phyloP scores from a whole-genome alignment of 2,329 filamentous ascomycete genomes.

The Thielaviopsis populi region DNA sequence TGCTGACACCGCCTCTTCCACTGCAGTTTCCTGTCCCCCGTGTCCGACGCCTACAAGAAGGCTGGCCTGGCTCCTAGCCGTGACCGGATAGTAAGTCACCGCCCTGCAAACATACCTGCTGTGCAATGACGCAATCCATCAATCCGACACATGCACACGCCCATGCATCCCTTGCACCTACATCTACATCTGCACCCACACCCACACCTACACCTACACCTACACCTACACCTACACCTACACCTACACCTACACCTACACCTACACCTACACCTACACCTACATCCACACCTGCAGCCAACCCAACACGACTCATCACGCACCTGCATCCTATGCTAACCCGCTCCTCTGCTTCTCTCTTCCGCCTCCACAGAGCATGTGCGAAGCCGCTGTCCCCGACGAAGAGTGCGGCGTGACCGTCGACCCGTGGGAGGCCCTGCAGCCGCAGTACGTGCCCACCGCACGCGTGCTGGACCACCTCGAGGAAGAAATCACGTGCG shows the following conservation, averaged over 20 bases:
- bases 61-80: constrained; percentile 26
- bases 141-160: not conserved
- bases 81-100: constrained; percentile 23
- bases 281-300: not conserved
- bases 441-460: constrained; percentile 74
- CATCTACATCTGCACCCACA: not conserved
- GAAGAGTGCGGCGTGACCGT: constrained; percentile 67
- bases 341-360: not conserved
- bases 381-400: constrained; percentile 60
- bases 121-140: constrained; percentile 9
- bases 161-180: constrained; percentile 1
- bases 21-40: constrained; percentile 26
- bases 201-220: not conserved
- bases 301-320: not conserved
- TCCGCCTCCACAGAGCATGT: constrained; percentile 45
- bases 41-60: constrained; percentile 26
- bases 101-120: not conserved
- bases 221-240: no score
- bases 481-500: constrained; percentile 68
- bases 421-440: constrained; percentile 71
- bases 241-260: not conserved
- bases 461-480: constrained; percentile 85
- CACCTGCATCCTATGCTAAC: not conserved
- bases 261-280: not conserved
- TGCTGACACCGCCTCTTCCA: not conserved